Conservation (phyloP, 768 basidiomycete genomes). For the Leccinellum albellum region DNA sequence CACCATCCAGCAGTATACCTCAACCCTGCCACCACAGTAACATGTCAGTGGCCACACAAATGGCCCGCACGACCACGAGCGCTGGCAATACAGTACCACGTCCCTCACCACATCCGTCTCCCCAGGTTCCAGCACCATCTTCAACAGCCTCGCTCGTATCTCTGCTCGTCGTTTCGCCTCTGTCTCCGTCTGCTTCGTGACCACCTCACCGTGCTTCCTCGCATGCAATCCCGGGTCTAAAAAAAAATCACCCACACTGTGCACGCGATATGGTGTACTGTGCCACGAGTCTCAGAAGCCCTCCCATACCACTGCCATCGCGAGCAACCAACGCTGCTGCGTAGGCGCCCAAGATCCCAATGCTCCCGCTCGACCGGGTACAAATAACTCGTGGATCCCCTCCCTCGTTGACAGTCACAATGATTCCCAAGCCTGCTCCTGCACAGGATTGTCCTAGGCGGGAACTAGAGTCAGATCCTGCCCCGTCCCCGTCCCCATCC, state of each 20-base stretch:
- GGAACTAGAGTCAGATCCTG: neutral
- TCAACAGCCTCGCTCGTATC: slow-evolving; percentile 43
- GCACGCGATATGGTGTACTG: slow-evolving; percentile 73
- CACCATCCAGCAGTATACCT: slow-evolving; percentile 2
- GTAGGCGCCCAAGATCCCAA: slow-evolving; percentile 61
- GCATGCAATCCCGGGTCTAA: slow-evolving; percentile 29
- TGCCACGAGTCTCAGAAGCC: slow-evolving; percentile 66
- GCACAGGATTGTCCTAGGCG: neutral
- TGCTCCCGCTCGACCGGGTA: slow-evolving; percentile 67
- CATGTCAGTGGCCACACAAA: slow-evolving; percentile 50
- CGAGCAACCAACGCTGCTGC: slow-evolving; percentile 44
- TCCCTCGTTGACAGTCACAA: slow-evolving; percentile 27
- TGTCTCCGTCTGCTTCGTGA: slow-evolving; percentile 10
- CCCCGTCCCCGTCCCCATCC: slow-evolving; percentile 37
- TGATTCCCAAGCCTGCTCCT: neutral
- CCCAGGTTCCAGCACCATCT: slow-evolving; percentile 50
- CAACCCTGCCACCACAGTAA: slow-evolving; percentile 35
- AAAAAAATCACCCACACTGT: slow-evolving; percentile 76
- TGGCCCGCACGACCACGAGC: slow-evolving; percentile 24
- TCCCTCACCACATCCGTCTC: slow-evolving; percentile 44
- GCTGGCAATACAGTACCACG: slow-evolving; percentile 57
- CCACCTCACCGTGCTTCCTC: neutral
- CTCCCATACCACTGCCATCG: slow-evolving; percentile 36
- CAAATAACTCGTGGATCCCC: slow-evolving; percentile 52
- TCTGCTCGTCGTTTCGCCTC: slow-evolving; percentile 31